Evolutionary conservation across 306 rosid species (phyloP).

Genomic region (Dicorynia guianensis): DNA sequence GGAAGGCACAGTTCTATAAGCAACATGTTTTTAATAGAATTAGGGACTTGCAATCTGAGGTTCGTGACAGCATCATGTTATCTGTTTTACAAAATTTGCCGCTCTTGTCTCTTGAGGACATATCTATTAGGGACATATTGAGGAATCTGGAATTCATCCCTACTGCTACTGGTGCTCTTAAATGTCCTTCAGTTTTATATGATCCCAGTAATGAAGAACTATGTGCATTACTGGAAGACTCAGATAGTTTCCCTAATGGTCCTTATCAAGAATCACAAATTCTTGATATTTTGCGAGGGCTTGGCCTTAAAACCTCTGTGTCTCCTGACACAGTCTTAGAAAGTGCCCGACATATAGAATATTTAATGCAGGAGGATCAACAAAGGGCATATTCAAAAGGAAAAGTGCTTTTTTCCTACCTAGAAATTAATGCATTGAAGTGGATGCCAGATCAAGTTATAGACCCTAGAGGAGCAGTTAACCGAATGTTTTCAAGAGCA

Average conservation of each 20-base stretch:
- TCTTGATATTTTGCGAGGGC: constrained; percentile 81
- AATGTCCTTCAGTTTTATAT: constrained; percentile 75
- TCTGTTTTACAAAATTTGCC: constrained; percentile 82
- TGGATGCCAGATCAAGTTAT: constrained; percentile 77
- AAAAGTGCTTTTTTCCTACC: constrained; percentile 83
- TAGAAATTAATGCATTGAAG: constrained; percentile 91
- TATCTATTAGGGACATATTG: constrained; percentile 70
- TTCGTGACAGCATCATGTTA: constrained; percentile 81
- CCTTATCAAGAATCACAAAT: constrained; percentile 70
- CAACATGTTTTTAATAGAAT: constrained; percentile 69
- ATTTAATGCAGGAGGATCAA: constrained; percentile 77
- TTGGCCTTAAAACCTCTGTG: constrained; percentile 89
- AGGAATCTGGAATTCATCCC: constrained; percentile 80
- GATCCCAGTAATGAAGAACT: constrained; percentile 92
- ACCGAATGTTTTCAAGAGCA: constrained; percentile 79
- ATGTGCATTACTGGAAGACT: constrained; percentile 76
- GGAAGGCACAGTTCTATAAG: constrained; percentile 78
- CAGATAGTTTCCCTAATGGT: constrained; percentile 82
- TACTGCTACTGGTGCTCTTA: constrained; percentile 66
- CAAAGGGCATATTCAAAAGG: constrained; percentile 79
- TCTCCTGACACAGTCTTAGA: constrained; percentile 77
- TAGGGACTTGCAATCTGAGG: constrained; percentile 75
- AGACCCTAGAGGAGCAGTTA: constrained; percentile 75
- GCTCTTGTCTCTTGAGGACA: constrained; percentile 79
- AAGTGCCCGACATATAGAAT: constrained; percentile 84